Base-by-base conservation (phyloP, 768 basidiomycete genomes). In the Trametes cubensis region DNA sequence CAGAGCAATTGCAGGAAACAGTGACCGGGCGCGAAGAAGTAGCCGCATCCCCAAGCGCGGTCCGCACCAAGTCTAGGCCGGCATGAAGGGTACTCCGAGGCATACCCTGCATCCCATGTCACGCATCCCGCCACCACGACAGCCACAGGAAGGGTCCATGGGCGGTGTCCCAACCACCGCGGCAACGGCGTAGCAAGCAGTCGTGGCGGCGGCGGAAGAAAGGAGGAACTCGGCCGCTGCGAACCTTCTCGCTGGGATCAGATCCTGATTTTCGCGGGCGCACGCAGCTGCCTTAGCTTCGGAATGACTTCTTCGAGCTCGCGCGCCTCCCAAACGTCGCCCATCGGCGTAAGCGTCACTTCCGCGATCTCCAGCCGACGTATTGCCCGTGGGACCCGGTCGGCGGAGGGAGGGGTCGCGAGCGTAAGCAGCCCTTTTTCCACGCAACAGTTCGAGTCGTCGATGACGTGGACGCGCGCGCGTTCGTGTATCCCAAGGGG, bases 301-400 rank as follows among this genome's bases (percentile, higher is more conserved):
- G 67, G 64, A 25, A 67, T 60, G 20, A 67, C 67, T 20, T 67
- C 62, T 30, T 61, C 45, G 25, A 67, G 44, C 26, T 59, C 64
- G 40, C 59, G 54, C 59, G 55, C 39, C 51, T 65, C 59, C 53
- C 64, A 64, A 8, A 62, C 51, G 23, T 67, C 64, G 30, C 59
- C 58, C 13, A 56, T 44, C 46, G 58, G 38, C 51, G 55, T 65
- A 18, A 58, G 46, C 41, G 52, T 61, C 51, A 51, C 58, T 49
- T 65, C 61, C 55, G 57, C 64, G 28, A 65, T 60, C 55, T 67
- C 63, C n/a, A 67, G 39, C n/a, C 59, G 48, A 25, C 56, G 62
- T 23, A 55, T 53, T 38, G 55, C 30, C 25, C 60, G 60, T 25
- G 48, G 38, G 21, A 55, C 41, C 28, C 7, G 14, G 50, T 52